Base-by-base conservation (phyloP, 805 yeast species). In the Ogataea angusta region DNA sequence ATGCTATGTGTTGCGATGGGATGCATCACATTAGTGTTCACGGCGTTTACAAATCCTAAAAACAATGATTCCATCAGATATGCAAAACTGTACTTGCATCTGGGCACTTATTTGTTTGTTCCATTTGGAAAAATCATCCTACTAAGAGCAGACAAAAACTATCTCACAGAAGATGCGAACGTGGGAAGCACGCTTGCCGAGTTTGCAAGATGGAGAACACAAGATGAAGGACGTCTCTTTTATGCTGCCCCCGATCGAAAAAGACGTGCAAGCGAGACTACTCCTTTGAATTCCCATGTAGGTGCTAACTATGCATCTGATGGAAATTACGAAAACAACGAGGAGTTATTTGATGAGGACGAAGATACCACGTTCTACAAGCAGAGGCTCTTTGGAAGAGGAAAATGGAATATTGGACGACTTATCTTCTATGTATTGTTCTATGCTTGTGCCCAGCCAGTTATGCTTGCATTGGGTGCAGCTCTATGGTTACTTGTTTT, bases 91-190 rank as follows among this genome's bases (percentile, higher is more conserved):
- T 68, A 82, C 21, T 73, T 73, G 60, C 70, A 73, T 22, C 63
- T 89, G 30, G 93, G 88, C 2, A 63, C 63, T n/a, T 93, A 86
- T 57, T 68, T 89, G 56, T 64, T 85, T 17, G 75, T 71, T 62
- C 99, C 99, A 4, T 93, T 91, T 68, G 98, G 98, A 3, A 87
- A 83, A 53, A 80, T 87, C 51, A 93, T 93, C 4, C 76, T 87
- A 42, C 69, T 91, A 47, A 75, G 73, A 45, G 80, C 79, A 46
- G 96, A 88, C 53, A 81, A 85, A 44, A 82, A 84, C 51, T 93
- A 91, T 59, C 64, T 86, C 32, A 73, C 75, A 30, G 98, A 91
- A 62, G 99, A 91, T 61, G 85, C 81, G 34, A 80, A 89, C 52
- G 95, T 86, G 54, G 98, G 98, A 14, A 75, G 91, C 24, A 76